These are phyloP conservation scores for Cercospora berteroae DNA, from an alignment of 2,329 filamentous ascomycete species.

Conservation along the genomic window DNA sequence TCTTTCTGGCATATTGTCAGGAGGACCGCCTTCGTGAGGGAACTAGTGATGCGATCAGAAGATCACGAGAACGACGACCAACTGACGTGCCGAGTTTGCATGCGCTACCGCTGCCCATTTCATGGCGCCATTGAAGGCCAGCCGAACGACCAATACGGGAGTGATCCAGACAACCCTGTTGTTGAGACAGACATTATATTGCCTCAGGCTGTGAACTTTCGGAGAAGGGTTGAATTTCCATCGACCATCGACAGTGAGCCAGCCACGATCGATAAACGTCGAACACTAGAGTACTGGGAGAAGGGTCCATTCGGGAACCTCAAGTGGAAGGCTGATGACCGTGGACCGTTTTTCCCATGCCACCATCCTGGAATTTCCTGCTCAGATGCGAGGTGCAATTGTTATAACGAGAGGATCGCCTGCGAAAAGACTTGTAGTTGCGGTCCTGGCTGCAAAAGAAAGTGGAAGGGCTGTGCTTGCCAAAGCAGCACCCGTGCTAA, in stretches of 20 bases:
- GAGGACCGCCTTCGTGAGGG: conserved; percentile 26
- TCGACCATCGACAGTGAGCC: conserved; percentile 9
- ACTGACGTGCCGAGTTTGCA: conserved; percentile 34
- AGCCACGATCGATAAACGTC: conserved; percentile 3
- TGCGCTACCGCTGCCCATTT: conserved; percentile 38
- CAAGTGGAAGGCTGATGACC: conserved; percentile 36
- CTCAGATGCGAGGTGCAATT: conserved; percentile 60
- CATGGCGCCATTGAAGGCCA: conserved; percentile 44
- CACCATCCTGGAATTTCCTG: conserved; percentile 65
- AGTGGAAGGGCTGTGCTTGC: conserved; percentile 47
- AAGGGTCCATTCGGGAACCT: conserved; percentile 15
- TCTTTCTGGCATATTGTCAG: conserved; percentile 45
- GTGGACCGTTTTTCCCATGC: conserved; percentile 63
- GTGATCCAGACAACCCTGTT: conserved; percentile 20
- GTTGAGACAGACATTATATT: conserved; percentile 36
- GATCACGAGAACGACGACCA: conserved; percentile 14
- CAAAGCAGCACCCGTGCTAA: conserved; percentile 29
- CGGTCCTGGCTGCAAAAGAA: conserved; percentile 56
- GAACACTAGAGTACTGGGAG: conserved; percentile 23
- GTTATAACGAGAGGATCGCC: conserved; percentile 59
- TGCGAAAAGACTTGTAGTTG: conserved; percentile 76
- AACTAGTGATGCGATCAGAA: conserved; percentile 17
- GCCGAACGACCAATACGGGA: conserved; percentile 12
- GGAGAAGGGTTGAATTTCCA: conserved; percentile 31
- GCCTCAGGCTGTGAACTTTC: conserved; percentile 34